Evolutionary conservation across 2,329 filamentous ascomycete genomes (phyloP).

Genomic region (Bimuria novae-zelandiae): DNA sequence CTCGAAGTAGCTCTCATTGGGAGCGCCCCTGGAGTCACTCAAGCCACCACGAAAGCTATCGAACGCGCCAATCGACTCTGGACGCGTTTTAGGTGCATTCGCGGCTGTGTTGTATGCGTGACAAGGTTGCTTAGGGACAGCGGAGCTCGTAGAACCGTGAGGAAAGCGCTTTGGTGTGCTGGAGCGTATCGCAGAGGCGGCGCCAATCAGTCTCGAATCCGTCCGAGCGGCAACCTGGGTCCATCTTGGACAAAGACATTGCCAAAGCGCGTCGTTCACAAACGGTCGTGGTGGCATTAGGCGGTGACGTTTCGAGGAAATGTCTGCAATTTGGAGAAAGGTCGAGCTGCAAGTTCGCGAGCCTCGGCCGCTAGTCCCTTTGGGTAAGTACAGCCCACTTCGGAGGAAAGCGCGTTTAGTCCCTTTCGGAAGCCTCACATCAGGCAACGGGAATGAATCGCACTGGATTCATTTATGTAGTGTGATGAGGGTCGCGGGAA

Average conservation of each 20-base stretch:
- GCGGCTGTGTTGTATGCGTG: background rate
- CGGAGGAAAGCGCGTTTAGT: too few species aligned
- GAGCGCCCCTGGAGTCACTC: background rate
- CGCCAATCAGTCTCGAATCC: slow-evolving; percentile 1
- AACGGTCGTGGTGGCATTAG: slow-evolving; percentile 40
- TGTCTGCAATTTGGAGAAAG: background rate
- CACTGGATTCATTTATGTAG: too few species aligned
- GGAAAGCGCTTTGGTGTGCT: background rate
- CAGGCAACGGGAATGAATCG: too few species aligned
- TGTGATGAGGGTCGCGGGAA: too few species aligned
- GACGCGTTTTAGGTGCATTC: background rate
- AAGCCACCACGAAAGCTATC: background rate
- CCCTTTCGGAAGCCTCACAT: too few species aligned
- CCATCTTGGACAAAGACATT: slow-evolving; percentile 40
- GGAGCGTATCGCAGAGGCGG: background rate
- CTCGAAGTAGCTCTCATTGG: background rate
- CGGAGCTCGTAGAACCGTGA: too few species aligned
- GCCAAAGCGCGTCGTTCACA: slow-evolving; percentile 42
- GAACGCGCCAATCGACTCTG: background rate
- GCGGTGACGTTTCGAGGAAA: background rate
- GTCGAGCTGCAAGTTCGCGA: background rate
- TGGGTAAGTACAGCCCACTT: background rate
- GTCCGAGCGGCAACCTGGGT: slow-evolving; percentile 5
- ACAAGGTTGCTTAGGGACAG: background rate
- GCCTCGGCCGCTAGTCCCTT: slow-evolving; percentile 3